Base-by-base conservation (phyloP, 2,329 filamentous ascomycete species). In the Trichoderma semiorbis region DNA sequence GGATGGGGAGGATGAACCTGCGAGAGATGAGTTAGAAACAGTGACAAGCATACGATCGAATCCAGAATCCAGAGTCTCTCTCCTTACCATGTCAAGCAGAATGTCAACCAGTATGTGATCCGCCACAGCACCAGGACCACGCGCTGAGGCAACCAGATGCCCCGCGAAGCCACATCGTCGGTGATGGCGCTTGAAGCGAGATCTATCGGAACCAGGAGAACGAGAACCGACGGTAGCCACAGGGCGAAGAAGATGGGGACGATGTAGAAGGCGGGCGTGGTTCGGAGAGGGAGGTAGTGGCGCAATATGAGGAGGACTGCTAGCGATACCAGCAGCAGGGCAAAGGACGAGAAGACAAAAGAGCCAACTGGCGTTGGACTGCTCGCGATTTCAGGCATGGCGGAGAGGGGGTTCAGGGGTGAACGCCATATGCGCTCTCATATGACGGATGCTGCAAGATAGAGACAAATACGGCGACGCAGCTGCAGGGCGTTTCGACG, bases 51-150 rank as follows among this genome's bases (percentile, higher is more conserved):
- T 2, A 69, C 50, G 10, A 14, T 26, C n/a, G 3, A 28, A 24
- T n/a, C n/a, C 5, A 14, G 39, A 10, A 3, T 7, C 18, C 36
- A 10, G 30, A 7, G 3, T 4, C 18, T 58, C 14, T 16, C 34
- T 60, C 76, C 86, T 65, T 84, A 95, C 96, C 96, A 99, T 70
- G 95, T 98, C 78, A 99, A 84, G 65, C 91, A 90, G 83, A 99
- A 99, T 0, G 95, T 98, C 70, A 99, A 86, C 96, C 96, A 99
- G 83, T 99, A 99, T 24, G 92, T 92, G 75, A 99, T 95, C 79
- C 95, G 89, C 96, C 96, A 99, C 72, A 92, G 92, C 28, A 98
- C 93, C 78, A 97, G 85, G 63, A 98, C 85, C 32, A 95, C 88
- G 64, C 90, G 85, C 75, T 92, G 86, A 6, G 93, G 92, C 39